These are phyloP conservation scores for Podaxis pistillaris DNA, from an alignment of 768 basidiomycete species.

Conservation along the genomic window DNA sequence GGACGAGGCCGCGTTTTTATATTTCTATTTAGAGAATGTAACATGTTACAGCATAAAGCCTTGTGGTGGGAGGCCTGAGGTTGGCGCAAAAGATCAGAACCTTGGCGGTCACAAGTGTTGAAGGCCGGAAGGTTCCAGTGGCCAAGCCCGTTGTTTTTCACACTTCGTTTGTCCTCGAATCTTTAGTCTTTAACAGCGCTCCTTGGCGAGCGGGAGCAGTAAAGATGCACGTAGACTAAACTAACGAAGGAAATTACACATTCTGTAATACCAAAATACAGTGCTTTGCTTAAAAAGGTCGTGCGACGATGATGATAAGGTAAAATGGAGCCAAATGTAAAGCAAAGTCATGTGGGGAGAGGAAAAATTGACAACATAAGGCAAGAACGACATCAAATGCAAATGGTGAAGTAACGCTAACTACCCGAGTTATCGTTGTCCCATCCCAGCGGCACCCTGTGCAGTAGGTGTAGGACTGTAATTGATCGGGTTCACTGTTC, in stretches of 20 bases:
- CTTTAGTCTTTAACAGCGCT: not conserved
- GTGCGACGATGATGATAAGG: conserved; percentile 7
- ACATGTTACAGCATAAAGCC: too few relatives aligned
- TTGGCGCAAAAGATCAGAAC: too few relatives aligned
- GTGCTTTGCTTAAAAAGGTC: conserved; percentile 4
- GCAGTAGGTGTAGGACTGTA: not conserved
- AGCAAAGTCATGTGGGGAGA: conserved; percentile 2
- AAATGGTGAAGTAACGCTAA: not conserved
- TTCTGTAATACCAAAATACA: conserved; percentile 14
- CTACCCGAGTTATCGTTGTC: not conserved
- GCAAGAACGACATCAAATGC: not conserved
- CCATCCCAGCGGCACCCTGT: not conserved
- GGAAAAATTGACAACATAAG: not conserved
- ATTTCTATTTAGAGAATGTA: too few relatives aligned
- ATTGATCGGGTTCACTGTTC: conserved; percentile 2
- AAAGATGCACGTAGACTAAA: not conserved
- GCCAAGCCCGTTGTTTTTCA: not conserved
- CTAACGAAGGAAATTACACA: conserved; percentile 1
- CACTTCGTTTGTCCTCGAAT: not conserved
- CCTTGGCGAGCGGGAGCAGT: not conserved
- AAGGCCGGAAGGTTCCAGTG: too few relatives aligned
- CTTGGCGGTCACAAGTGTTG: too few relatives aligned
- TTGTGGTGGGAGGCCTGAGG: too few relatives aligned
- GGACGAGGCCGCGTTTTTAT: too few relatives aligned
- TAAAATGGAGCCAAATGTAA: conserved; percentile 4